Conservation (phyloP, 2,329 filamentous ascomycete species). For the Ascochyta pisi region DNA sequence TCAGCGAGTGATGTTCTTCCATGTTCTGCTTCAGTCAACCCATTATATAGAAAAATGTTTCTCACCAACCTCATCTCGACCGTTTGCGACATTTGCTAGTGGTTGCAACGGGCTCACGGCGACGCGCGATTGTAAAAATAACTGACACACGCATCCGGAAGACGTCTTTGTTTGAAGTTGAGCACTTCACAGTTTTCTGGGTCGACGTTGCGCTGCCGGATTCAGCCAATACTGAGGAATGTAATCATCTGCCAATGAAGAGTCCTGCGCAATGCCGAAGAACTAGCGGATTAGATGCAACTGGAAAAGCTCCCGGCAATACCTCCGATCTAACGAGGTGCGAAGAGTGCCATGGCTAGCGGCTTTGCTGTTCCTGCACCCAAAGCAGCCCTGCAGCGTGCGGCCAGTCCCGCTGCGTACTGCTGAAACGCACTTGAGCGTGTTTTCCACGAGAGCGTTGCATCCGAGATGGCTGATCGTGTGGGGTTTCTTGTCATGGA, state of each 20-base stretch:
- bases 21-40: constrained; percentile 1
- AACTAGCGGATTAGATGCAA: constrained; percentile 3
- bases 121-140: constrained; percentile 12
- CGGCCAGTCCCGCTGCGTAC: constrained; percentile 14
- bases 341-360: not conserved
- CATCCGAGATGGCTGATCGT: not conserved
- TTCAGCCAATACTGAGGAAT: constrained; percentile 16
- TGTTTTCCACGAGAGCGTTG: constrained; percentile 7
- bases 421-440: constrained; percentile 9
- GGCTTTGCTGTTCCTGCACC: constrained; percentile 10
- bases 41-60: constrained; percentile 17
- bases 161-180: constrained; percentile 15
- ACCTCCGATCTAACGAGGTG: constrained; percentile 1
- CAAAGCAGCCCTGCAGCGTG: constrained; percentile 4
- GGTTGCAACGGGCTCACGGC: not conserved
- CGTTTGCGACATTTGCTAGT: constrained; percentile 16
- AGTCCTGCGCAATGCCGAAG: constrained; percentile 8
- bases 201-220: constrained; percentile 17
- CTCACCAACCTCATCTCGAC: constrained; percentile 1
- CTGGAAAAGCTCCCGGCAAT: constrained; percentile 2
- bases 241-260: constrained; percentile 10
- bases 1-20: constrained; percentile 11
- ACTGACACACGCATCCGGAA: constrained; percentile 11
- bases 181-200: constrained; percentile 8
- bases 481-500: constrained; percentile 1